Evolutionary conservation across 148 eudicot species (phyloP).

Genomic region (Salicornia ramosissima): DNA sequence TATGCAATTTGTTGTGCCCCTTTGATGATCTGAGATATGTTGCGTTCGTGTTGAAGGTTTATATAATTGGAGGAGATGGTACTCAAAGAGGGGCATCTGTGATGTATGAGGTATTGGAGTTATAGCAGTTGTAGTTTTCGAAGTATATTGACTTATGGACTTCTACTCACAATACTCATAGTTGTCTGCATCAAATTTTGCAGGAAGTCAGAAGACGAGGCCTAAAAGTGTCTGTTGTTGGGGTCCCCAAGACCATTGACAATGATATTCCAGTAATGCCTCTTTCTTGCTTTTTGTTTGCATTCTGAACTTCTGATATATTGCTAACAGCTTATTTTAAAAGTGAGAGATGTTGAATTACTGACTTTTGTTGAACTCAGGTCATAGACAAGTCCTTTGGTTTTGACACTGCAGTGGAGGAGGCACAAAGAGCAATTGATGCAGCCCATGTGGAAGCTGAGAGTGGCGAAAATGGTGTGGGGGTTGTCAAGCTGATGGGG

Average conservation of each 20-base stretch:
- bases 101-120: conserved; percentile 43
- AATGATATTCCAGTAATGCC: conserved; percentile 49
- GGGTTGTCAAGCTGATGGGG: conserved; percentile 50
- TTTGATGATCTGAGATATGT: conserved; percentile 2
- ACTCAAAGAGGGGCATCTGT: conserved; percentile 53
- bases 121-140: not conserved
- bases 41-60: conserved; percentile 29
- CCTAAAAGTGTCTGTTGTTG: conserved; percentile 47
- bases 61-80: conserved; percentile 59
- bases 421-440: conserved; percentile 49
- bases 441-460: conserved; percentile 51
- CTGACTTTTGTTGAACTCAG: conserved; percentile 8
- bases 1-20: not conserved
- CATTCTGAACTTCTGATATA: not conserved
- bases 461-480: conserved; percentile 43
- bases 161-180: not conserved
- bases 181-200: conserved; percentile 4
- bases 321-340: not conserved
- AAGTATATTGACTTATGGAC: not conserved
- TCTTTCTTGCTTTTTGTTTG: not conserved
- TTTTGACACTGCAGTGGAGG: conserved; percentile 52
- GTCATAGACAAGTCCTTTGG: conserved; percentile 50
- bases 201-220: conserved; percentile 55
- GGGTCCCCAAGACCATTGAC: conserved; percentile 57
- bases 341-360: not conserved